Percentiles rank a stretch among this genome's conserved stretches.
phyloP scores from a whole-genome alignment of 2,329 filamentous ascomycete species.

The Xylaria sp. region DNA sequence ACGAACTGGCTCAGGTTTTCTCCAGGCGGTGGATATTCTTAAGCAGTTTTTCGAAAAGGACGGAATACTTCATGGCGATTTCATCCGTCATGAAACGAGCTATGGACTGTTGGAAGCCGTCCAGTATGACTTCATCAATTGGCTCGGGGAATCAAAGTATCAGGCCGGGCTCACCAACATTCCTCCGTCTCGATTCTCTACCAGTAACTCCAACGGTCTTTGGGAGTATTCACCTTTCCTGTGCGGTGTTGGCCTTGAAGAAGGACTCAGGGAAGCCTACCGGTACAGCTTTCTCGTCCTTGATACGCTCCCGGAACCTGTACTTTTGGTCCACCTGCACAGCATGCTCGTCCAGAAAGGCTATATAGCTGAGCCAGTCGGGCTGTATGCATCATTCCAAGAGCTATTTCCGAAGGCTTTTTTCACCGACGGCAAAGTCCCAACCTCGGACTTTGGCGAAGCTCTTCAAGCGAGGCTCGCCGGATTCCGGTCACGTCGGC shows the following conservation, averaged over 20 bases:
- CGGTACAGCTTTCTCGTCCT: constrained; percentile 50
- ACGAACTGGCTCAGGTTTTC: constrained; percentile 46
- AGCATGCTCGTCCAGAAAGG: constrained; percentile 58
- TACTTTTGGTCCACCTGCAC: constrained; percentile 56
- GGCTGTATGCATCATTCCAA: constrained; percentile 47
- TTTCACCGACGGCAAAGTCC: constrained; percentile 47
- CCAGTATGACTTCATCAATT: constrained; percentile 49
- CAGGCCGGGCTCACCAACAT: constrained; percentile 49
- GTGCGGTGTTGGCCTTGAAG: constrained; percentile 57
- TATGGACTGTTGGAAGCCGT: constrained; percentile 44
- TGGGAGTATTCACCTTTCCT: constrained; percentile 61
- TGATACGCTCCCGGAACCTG: constrained; percentile 54
- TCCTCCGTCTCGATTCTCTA: constrained; percentile 55
- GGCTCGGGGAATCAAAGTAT: constrained; percentile 52
- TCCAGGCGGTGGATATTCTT: constrained; percentile 46
- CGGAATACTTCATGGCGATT: constrained; percentile 29
- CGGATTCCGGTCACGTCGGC: constrained; percentile 15
- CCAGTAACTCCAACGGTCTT: constrained; percentile 55
- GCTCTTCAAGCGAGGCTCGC: constrained; percentile 26
- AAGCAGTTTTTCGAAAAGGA: constrained; percentile 47
- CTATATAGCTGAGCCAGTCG: constrained; percentile 50
- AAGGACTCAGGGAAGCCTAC: constrained; percentile 56
- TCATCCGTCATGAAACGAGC: constrained; percentile 29
- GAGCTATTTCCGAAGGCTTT: constrained; percentile 43
- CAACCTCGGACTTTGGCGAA: constrained; percentile 44